Base-by-base conservation (phyloP, 306 rosid species). In the Fragaria ananassa region DNA sequence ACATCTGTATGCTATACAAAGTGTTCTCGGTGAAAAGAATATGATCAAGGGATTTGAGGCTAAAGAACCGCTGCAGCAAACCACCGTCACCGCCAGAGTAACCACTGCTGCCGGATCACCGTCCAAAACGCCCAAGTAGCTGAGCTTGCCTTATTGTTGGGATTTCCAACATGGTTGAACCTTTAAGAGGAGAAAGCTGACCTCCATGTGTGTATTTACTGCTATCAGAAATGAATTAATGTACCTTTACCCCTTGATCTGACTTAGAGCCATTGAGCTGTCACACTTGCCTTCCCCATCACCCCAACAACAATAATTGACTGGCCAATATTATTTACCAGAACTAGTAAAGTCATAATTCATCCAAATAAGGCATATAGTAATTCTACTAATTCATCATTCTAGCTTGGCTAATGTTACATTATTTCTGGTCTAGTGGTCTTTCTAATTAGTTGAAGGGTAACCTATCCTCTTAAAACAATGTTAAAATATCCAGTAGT, bases 121-220 rank as follows among this genome's bases (percentile, higher is more conserved):
- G 39, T 35, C 76, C 50, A 72, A 41, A 54, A 3, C 8, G 23
- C 50, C 14, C 51, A 34, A 54, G 63, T 39, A 18, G 76, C 49
- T 35, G 49, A 37, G 66, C 9, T 37, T 72, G 51, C 76, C 66
- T 29, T 21, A 72, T 54, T 61, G 41, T 6, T 29, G 66, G 51
- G 51, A 65, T 37, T 54, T 23, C 66, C 66, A 72, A 53, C 44
- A 37, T 35, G 12, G 4, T 9, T 49, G 54, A 9, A 12, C 42
- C 65, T 70, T 60, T 39, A 53, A n/a, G 15, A 53, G 37, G 25
- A 46, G 11, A 37, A 54, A 72, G 76, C 37, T 72, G 39, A 54
- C 35, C 15, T 21, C 66, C 51, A 54, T 72, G 66, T 72, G 76
- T 72, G 66, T 21, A 54, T 11, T 72, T 72, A 72, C 76, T 72